Percentiles rank a stretch among this genome's conserved stretches.
These are phyloP conservation scores for Ettlia oleoabundans DNA, from an alignment of 139 green algal genomes.

Conservation along the genomic window DNA sequence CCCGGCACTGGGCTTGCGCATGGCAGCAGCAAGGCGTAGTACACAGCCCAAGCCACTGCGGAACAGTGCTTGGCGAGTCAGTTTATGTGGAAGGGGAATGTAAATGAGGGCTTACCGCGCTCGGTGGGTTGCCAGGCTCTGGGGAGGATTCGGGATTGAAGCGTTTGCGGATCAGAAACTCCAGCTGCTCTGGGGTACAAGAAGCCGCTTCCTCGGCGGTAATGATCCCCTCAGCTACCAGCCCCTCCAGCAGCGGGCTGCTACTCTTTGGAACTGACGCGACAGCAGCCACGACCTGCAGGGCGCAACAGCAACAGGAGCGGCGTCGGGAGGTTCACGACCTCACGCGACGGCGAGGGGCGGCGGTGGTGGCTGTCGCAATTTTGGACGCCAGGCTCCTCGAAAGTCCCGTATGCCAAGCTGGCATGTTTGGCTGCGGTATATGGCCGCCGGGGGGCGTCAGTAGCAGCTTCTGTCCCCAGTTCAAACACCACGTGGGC, in stretches of 20 bases:
- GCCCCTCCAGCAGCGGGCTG: not conserved
- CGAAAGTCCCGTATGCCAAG: not conserved
- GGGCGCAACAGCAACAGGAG: not conserved
- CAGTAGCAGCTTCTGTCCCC: not conserved
- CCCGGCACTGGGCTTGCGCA: no score
- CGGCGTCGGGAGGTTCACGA: not conserved
- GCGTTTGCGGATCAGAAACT: constrained; percentile 5
- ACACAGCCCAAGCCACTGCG: no score
- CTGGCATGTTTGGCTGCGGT: not conserved
- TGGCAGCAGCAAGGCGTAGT: no score
- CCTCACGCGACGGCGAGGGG: not conserved
- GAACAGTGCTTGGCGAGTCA: no score
- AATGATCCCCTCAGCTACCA: not conserved
- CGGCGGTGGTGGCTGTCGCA: not conserved
- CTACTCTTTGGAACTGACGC: not conserved
- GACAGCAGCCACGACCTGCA: not conserved
- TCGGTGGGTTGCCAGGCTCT: no score
- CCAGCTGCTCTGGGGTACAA: not conserved
- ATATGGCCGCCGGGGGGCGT: not conserved
- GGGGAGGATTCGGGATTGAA: not conserved
- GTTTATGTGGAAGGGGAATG: no score
- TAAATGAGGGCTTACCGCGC: not conserved
- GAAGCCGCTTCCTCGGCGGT: not conserved
- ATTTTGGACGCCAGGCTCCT: not conserved
- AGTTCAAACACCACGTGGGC: not conserved